Conservation (phyloP, 768 basidiomycete genomes). For the Hygrophorus pudorinus region DNA sequence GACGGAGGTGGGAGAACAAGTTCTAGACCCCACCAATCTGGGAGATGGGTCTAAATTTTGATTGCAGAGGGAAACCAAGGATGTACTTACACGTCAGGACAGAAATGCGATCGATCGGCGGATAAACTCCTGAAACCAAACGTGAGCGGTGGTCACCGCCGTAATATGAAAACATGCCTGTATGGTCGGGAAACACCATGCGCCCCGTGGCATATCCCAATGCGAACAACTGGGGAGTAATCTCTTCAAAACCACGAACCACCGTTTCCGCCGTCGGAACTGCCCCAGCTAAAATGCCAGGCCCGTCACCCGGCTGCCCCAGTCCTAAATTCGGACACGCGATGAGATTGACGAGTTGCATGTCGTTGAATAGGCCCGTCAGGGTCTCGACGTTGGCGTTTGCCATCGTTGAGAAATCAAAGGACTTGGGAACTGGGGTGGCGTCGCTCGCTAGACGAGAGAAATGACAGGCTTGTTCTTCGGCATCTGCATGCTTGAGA, state of each 20-base stretch:
- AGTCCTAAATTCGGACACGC: constrained; percentile 55
- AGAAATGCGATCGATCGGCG: constrained; percentile 70
- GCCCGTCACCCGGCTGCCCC: constrained; percentile 60
- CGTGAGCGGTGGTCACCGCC: not conserved
- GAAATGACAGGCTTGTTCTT: constrained; percentile 54
- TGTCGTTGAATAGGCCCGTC: constrained; percentile 40
- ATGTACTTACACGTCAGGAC: constrained; percentile 68
- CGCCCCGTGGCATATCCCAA: constrained; percentile 69
- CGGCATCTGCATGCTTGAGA: constrained; percentile 50
- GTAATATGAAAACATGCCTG: constrained; percentile 25
- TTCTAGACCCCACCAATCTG: constrained; percentile 92
- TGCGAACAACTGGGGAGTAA: constrained; percentile 72
- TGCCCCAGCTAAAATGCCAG: constrained; percentile 63
- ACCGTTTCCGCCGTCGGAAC: constrained; percentile 69
- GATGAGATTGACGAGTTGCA: constrained; percentile 55
- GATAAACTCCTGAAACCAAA: constrained; percentile 40
- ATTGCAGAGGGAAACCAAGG: not conserved
- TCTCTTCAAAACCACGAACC: constrained; percentile 52
- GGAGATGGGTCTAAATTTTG: constrained; percentile 1
- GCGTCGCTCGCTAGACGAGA: constrained; percentile 25
- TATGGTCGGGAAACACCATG: constrained; percentile 56
- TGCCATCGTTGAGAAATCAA: not conserved
- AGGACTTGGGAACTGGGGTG: constrained; percentile 5
- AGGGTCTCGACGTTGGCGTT: constrained; percentile 20
- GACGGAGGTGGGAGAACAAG: constrained; percentile 65